Base-by-base conservation (phyloP, 2,329 filamentous ascomycete species). In the Neoarthrinium moseri region DNA sequence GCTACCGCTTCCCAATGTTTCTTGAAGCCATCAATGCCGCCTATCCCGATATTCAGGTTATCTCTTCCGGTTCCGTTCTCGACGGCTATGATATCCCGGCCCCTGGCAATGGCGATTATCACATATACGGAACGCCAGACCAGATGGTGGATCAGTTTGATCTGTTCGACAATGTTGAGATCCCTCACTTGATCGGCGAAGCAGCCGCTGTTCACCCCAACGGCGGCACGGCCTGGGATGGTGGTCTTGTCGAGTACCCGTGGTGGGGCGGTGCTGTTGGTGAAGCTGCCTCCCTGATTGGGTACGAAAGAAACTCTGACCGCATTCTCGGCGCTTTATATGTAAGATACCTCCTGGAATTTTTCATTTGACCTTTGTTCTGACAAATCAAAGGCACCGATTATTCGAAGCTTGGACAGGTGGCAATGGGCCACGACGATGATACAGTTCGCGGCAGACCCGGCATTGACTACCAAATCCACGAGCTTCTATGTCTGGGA, bases 221-320 rank as follows among this genome's bases (percentile, higher is more conserved):
- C 50, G 74, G 74, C n/a, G 73, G 73, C 5, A 72, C 63, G 15
- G 67, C 68, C 50, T 79, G 73, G 68, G 52, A 61, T 2, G 72
- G 71, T 3, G 55, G 69, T 12, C 69, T 75, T 39, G 69, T 68
- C 54, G 60, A 65, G 27, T 79, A 70, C 52, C 77, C 72, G 1
- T 80, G 73, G 69, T 79, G 77, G 80, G 77, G 79, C 40, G 82
- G 80, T 21, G 70, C 77, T 7, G 78, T 87, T 3, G 76, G 75
- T 12, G 84, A 87, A 59, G 83, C 81, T 20, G 72, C 87, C n/a
- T 83, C 77, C 45, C 68, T 86, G 13, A 72, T 87, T 50, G 79
- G 82, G 15, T 78, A 80, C 23, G 84, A 87, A 70, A 73, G 83
- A 46, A 87, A 87, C 62, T 71, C 73, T 4, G 79, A 84, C 53